Evolutionary conservation across 306 rosid genomes (phyloP).

Genomic region (Corylus americana): DNA sequence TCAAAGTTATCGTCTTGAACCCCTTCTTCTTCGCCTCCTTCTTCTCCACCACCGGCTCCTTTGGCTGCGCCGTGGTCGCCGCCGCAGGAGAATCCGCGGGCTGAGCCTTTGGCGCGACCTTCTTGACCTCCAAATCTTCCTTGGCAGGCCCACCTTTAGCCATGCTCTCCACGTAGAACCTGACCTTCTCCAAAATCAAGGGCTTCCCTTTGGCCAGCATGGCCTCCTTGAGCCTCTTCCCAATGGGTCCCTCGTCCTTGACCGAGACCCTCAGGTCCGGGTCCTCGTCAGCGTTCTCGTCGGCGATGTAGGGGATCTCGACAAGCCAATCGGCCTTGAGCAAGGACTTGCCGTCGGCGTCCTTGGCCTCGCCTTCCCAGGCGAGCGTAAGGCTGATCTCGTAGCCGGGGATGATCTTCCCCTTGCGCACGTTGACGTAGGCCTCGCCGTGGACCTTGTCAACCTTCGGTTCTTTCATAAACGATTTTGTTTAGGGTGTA

Average conservation of each 20-base stretch:
- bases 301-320: conserved; percentile 86
- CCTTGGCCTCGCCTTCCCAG: conserved; percentile 91
- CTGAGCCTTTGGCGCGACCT: conserved; percentile 41
- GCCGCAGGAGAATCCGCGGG: neutral
- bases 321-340: conserved; percentile 75
- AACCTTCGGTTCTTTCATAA: too few species aligned
- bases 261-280: conserved; percentile 77
- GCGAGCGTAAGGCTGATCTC: conserved; percentile 63
- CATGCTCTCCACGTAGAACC: conserved; percentile 71
- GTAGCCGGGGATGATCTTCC: conserved; percentile 89
- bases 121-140: conserved; percentile 72
- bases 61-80: neutral
- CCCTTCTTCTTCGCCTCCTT: conserved; percentile 56
- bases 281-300: conserved; percentile 95
- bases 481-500: too few species aligned
- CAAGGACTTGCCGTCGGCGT: conserved; percentile 50
- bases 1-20: conserved; percentile 65
- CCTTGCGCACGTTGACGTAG: conserved; percentile 86
- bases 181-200: conserved; percentile 74
- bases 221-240: conserved; percentile 78
- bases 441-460: conserved; percentile 83
- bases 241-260: conserved; percentile 77
- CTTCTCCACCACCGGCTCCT: conserved; percentile 30
- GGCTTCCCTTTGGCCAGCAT: conserved; percentile 73
- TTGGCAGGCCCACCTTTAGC: conserved; percentile 90